A percentile compares a stretch with the other conserved stretches of the same genome.
phyloP scores from a whole-genome alignment of 179 eudicot genomes.

The Nepenthes alata region DNA sequence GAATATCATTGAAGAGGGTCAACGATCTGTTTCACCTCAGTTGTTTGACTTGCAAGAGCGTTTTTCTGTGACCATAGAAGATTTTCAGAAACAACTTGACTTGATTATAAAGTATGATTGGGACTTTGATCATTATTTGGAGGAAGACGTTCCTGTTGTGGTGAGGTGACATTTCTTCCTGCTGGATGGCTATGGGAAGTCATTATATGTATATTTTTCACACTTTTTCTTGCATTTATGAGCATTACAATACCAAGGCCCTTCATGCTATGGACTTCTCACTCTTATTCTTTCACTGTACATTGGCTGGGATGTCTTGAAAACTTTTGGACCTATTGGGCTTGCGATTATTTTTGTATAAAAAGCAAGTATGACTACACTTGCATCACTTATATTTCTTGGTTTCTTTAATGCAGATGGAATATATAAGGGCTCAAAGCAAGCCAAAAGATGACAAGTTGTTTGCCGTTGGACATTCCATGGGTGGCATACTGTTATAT shows the following conservation, averaged over 20 bases:
- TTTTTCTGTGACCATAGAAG: conserved; percentile 58
- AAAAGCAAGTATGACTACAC: background rate
- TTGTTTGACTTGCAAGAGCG: conserved; percentile 70
- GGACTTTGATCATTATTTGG: conserved; percentile 93
- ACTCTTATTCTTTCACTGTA: background rate
- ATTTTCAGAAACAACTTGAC: conserved; percentile 86
- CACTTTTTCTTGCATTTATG: background rate
- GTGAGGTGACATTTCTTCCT: conserved; percentile 81
- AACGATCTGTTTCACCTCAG: conserved; percentile 80
- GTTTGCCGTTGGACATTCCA: conserved; percentile 92
- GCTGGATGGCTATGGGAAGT: conserved; percentile 9
- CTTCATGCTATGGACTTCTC: background rate
- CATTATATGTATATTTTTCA: no score
- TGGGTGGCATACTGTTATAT: conserved; percentile 95
- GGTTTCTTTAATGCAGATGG: conserved; percentile 43
- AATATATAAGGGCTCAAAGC: conserved; percentile 62
- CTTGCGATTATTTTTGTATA: background rate
- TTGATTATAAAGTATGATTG: conserved; percentile 88
- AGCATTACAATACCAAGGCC: background rate
- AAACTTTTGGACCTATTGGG: no score
- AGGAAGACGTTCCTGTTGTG: conserved; percentile 95
- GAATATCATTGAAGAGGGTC: conserved; percentile 70
- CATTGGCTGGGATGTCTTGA: no score
- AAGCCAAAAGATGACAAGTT: conserved; percentile 77
- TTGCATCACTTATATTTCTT: background rate